Base-by-base conservation (phyloP, 805 yeast genomes). In the Torulaspora quercuum region DNA sequence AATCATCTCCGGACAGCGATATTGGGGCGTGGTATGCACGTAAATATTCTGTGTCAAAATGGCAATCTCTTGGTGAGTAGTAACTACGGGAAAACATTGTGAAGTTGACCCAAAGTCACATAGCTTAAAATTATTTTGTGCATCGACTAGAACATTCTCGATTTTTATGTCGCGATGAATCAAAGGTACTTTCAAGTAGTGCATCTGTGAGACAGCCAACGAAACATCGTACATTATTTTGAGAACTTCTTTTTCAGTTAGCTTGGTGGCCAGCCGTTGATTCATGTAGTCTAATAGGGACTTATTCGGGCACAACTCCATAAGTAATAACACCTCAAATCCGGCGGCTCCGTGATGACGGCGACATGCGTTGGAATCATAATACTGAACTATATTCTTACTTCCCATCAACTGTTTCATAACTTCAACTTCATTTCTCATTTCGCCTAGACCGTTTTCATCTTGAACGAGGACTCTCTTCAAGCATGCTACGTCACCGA, bases 91-190 rank as follows among this genome's bases (percentile, higher is more conserved):
- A 13, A 50, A 44, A 33, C 61, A 52, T 13, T 42, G 37, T 6
- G 85, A 72, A 1, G 92, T 82, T 1, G 96, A 86, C 3, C 98
- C 98, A 63, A 92, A 92, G 64, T 92, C 98, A 54, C 95, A 84
- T 14, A 92, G 65, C 57, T 88, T 89, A 65, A 82, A 92, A 48
- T 72, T 70, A 41, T 80, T 76, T 2, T 71, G 58, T 3, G 73
- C 65, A 57, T 85, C 88, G 23, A 92, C 84, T 40, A 90, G 68
- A 12, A 90, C 96, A 61, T 90, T 92, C 57, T 90, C 97, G 46
- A 92, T 88, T 65, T 92, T 92, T 48, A 90, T 78, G 64, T 92
- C 97, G 29, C 97, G 72, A 61, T 90, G 98, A 37, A 90, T 80
- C 54, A 90, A 67, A 26, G 84, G 80, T n/a, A 68, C 69, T 11